phyloP scores from a whole-genome alignment of 257 asterid species.

The Fraxinus quadrangulata region DNA sequence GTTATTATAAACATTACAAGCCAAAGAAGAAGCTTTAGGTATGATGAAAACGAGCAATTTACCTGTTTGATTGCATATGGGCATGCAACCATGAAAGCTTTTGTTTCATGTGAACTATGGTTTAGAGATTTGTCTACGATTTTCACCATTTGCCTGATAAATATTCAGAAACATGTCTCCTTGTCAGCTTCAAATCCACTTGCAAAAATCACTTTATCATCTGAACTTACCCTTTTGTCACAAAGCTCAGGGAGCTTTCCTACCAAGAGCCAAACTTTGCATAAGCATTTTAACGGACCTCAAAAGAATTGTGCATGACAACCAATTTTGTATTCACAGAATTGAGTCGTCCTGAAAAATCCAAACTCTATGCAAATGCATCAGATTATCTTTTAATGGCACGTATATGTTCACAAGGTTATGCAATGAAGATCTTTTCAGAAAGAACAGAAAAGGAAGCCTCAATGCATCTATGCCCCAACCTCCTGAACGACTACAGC shows the following conservation, averaged over 20 bases:
- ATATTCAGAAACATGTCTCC: neutral
- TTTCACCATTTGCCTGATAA: neutral
- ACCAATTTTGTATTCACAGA: neutral
- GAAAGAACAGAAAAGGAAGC: slow-evolving; percentile 3
- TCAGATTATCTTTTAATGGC: neutral
- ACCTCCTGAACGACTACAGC: slow-evolving; percentile 34
- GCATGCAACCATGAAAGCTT: neutral
- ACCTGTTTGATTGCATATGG: neutral
- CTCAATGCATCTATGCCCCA: slow-evolving; percentile 18
- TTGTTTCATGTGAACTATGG: neutral
- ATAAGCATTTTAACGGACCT: neutral
- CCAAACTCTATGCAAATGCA: neutral
- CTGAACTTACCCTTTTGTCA: neutral
- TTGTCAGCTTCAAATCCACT: neutral
- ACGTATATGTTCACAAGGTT: neutral
- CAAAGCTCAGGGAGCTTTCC: neutral
- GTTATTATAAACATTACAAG: neutral
- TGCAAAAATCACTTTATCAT: neutral
- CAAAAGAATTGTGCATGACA: neutral
- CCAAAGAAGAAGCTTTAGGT: neutral
- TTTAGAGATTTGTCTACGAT: neutral
- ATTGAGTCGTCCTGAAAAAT: neutral
- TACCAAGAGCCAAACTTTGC: neutral
- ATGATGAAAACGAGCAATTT: neutral
- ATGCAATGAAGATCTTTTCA: neutral